Conservation (phyloP, 2,329 filamentous ascomycete species). For the Penicillium palitans region DNA sequence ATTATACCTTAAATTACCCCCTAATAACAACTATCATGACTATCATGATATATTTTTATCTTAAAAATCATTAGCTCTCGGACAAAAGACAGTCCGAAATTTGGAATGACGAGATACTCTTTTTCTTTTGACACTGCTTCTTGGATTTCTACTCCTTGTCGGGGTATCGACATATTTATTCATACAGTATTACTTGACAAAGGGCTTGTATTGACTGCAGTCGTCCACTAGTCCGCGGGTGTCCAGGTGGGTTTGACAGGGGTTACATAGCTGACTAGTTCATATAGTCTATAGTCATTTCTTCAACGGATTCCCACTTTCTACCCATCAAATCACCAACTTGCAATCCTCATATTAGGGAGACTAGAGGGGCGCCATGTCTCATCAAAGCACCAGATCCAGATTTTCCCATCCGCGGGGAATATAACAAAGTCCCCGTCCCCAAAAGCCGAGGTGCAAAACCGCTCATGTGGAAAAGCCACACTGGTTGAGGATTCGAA, state of each 20-base stretch:
- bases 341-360: neutral
- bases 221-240: neutral
- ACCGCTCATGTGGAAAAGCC: too few species aligned
- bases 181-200: neutral
- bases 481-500: neutral
- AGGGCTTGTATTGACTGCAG: neutral
- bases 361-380: neutral
- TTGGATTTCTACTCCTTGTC: neutral
- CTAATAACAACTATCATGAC: neutral
- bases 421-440: constrained; percentile 4
- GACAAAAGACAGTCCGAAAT: neutral
- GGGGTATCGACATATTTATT: neutral
- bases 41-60: neutral
- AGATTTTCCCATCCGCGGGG: neutral
- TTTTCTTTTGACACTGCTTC: too few species aligned
- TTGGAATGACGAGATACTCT: neutral
- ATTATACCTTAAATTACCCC: neutral
- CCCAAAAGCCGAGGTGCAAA: neutral
- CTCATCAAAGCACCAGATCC: constrained; percentile 30
- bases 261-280: neutral
- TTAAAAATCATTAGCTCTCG: neutral
- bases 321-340: neutral
- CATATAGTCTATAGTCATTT: neutral
- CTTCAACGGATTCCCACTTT: neutral
- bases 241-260: neutral